phyloP scores from a whole-genome alignment of 441 rosid species.

The Sinapis alba region DNA sequence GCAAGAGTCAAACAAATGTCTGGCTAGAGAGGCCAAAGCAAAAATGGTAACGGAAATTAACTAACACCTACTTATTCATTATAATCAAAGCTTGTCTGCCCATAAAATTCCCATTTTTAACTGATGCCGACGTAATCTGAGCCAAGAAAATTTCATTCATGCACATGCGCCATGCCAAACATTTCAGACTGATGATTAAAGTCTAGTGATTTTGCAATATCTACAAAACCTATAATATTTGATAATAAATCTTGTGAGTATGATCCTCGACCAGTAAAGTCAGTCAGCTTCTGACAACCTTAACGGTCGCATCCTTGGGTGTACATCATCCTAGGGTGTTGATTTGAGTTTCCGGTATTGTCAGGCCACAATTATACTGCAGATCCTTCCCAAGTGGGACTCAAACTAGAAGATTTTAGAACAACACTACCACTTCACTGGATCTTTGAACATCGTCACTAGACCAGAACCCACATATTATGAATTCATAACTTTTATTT shows the following conservation, averaged over 20 bases:
- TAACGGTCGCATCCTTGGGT: background rate
- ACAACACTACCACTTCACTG: background rate
- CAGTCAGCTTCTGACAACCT: background rate
- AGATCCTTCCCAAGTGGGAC: background rate
- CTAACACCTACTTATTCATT: slow-evolving; percentile 18
- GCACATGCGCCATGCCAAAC: background rate
- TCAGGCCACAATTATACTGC: background rate
- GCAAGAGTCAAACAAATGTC: slow-evolving; percentile 22
- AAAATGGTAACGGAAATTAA: slow-evolving; percentile 9
- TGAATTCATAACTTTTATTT: background rate
- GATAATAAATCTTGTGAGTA: background rate
- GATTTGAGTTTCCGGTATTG: background rate
- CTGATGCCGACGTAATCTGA: background rate
- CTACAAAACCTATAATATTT: background rate
- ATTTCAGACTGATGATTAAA: background rate
- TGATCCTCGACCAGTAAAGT: background rate
- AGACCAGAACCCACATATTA: background rate
- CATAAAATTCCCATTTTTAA: background rate
- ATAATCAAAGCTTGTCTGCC: background rate
- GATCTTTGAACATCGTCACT: background rate
- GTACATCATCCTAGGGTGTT: background rate
- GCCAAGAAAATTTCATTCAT: background rate
- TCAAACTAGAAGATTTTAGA: background rate
- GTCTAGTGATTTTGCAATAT: background rate
- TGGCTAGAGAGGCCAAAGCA: background rate